These are phyloP conservation scores for Colletotrichum graminicola DNA, from an alignment of 2,329 filamentous ascomycete genomes.

Conservation along the genomic window DNA sequence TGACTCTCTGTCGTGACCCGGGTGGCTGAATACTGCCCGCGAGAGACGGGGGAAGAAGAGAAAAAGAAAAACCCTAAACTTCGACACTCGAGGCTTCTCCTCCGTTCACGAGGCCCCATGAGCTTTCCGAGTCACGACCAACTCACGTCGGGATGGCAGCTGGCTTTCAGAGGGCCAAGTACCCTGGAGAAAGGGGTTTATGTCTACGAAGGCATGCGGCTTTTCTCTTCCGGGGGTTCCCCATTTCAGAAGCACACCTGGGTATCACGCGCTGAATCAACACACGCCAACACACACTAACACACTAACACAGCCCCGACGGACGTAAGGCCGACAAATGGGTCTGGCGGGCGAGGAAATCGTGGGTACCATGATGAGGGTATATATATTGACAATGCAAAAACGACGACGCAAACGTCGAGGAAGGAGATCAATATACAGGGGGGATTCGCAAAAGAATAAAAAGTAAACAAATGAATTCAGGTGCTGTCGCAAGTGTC, in stretches of 20 bases:
- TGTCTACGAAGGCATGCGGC: too few species aligned
- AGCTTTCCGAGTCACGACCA: too few species aligned
- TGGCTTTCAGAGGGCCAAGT: too few species aligned
- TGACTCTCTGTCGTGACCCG: background rate
- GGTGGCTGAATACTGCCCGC: background rate
- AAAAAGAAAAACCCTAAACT: too few species aligned
- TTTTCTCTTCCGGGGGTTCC: too few species aligned
- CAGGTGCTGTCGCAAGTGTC: slow-evolving; percentile 1
- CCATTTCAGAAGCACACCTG: too few species aligned
- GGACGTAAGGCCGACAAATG: background rate
- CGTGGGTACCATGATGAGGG: background rate
- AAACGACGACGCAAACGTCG: background rate
- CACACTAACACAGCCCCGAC: background rate
- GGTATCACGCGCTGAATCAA: background rate
- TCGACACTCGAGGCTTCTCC: too few species aligned
- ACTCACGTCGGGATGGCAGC: too few species aligned
- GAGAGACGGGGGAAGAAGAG: background rate
- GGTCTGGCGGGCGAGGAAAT: background rate
- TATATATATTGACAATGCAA: slow-evolving; percentile 5
- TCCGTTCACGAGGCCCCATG: too few species aligned
- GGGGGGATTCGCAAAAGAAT: background rate
- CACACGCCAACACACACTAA: background rate
- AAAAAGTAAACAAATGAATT: slow-evolving; percentile 2
- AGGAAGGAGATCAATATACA: background rate
- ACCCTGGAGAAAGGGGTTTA: too few species aligned